Evolutionary conservation across 2,329 filamentous ascomycete genomes (phyloP).

Genomic region (Stachybotrys elegans): DNA sequence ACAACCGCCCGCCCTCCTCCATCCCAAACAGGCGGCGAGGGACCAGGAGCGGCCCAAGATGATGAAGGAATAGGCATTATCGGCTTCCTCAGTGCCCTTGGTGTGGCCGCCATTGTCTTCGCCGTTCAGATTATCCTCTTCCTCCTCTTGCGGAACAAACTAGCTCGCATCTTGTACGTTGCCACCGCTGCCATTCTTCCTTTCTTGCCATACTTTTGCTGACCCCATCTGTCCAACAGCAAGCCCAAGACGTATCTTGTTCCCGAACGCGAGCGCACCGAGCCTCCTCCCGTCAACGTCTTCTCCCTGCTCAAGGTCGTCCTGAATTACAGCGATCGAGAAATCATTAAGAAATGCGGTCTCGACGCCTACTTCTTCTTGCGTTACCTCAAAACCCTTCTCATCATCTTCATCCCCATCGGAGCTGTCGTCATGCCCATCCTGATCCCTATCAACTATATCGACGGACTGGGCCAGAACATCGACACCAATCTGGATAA

Average conservation of each 20-base stretch:
- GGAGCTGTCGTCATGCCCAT: slow-evolving; percentile 75
- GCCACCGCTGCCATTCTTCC: background rate
- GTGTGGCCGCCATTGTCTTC: slow-evolving; percentile 58
- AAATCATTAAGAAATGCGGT: slow-evolving; percentile 92
- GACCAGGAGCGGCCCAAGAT: slow-evolving; percentile 28
- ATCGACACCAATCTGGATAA: slow-evolving; percentile 34
- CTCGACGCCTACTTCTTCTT: slow-evolving; percentile 97
- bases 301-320: slow-evolving; percentile 52
- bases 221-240: slow-evolving; percentile 33
- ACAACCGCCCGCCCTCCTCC: slow-evolving; percentile 4
- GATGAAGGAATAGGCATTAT: slow-evolving; percentile 35
- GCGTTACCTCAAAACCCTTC: slow-evolving; percentile 70
- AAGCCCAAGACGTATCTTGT: slow-evolving; percentile 84
- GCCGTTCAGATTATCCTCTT: slow-evolving; percentile 65
- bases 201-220: background rate
- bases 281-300: slow-evolving; percentile 59
- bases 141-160: slow-evolving; percentile 68
- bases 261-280: slow-evolving; percentile 75
- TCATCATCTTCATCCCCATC: slow-evolving; percentile 89
- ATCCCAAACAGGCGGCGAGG: background rate
- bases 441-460: slow-evolving; percentile 76
- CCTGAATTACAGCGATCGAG: slow-evolving; percentile 65
- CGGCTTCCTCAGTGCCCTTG: slow-evolving; percentile 59
- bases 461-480: slow-evolving; percentile 62
- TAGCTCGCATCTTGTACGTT: slow-evolving; percentile 77